Base-by-base conservation (phyloP, 495 filamentous ascomycete species). In the Neurospora sp. region DNA sequence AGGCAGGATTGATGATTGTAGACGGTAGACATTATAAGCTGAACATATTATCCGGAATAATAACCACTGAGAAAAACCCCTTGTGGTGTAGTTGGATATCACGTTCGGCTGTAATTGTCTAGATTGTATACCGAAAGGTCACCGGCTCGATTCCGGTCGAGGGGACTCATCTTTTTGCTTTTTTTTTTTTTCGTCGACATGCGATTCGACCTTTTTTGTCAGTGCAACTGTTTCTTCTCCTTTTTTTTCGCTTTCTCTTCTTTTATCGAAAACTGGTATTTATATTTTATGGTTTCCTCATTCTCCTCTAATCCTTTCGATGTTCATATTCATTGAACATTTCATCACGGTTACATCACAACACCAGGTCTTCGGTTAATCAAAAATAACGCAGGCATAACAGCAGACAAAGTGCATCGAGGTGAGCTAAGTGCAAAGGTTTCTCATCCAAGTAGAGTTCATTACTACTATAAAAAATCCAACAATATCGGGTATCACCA, bases 101-200 rank as follows among this genome's bases (percentile, higher is more conserved):
- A 62, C 54, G 54, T 62, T 62, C 46, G 46, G 46, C 46, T 54
- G 46, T 54, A 54, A 54, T 54, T 54, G 46, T 54, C 20, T 54
- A 54, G 20, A 54, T 54, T 54, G 46, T 54, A 54, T 54, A 48
- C 44, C 44, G 44, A 48, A 54, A 66, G 54, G 54, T 66, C 54
- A 66, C 54, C 54, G 54, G 54, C 54, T 66, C 54, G 54, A 66
- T 66, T 66, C 54, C 54, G 54, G 54, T 66, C 54, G 54, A 66
- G 54, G 54, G 54, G 54, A 66, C 27, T 18, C 3, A 62, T 35
- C 6, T 59, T 66, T 66, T 66, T 35, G 9, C 0, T n/a, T n/a
- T 14, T 35, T 62, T 18, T 62, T 16, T 16, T 9, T 18, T 48
- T 5, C 18, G 7, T 48, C 3, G 44, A 23, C 4, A 23, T n/a